Percentiles rank a stretch among this genome's conserved stretches.
Evolutionary conservation across 805 yeast genomes (phyloP).

Genomic region (Candida pseudoglaebosa): DNA sequence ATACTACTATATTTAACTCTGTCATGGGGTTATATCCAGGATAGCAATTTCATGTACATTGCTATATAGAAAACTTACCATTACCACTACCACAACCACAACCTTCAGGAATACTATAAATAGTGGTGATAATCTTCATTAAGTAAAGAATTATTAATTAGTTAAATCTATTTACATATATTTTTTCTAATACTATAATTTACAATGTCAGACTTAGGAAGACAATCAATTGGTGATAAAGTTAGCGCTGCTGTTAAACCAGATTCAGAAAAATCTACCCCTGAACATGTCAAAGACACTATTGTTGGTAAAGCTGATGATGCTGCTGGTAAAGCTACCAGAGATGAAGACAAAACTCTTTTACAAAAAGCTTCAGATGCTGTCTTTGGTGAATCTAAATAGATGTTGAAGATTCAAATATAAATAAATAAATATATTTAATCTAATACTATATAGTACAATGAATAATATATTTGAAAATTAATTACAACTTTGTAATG

Average conservation of each 20-base stretch:
- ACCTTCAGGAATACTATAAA: neutral
- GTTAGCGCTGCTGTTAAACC: conserved; percentile 36
- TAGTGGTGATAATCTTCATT: neutral
- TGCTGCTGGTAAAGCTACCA: conserved; percentile 32
- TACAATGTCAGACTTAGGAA: conserved; percentile 41
- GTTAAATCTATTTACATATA: conserved; percentile 4
- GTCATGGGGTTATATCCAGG: neutral
- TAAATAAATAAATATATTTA: too few species aligned
- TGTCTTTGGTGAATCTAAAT: conserved; percentile 30
- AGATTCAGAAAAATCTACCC: conserved; percentile 37
- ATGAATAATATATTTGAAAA: too few species aligned
- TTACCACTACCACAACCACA: neutral
- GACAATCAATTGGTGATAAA: conserved; percentile 40
- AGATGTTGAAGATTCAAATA: neutral
- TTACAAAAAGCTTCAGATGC: conserved; percentile 43
- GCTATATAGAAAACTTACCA: neutral
- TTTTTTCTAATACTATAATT: too few species aligned
- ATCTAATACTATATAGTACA: too few species aligned
- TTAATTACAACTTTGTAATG: too few species aligned
- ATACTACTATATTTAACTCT: too few species aligned
- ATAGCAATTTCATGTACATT: neutral
- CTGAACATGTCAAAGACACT: conserved; percentile 35
- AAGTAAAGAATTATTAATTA: neutral
- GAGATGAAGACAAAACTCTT: conserved; percentile 34
- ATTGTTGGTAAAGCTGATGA: conserved; percentile 35